Evolutionary conservation across 2,329 filamentous ascomycete genomes (phyloP), one percentile per base, ranked within the genome.

Genomic region (Arthrinium phaeospermum): DNA sequence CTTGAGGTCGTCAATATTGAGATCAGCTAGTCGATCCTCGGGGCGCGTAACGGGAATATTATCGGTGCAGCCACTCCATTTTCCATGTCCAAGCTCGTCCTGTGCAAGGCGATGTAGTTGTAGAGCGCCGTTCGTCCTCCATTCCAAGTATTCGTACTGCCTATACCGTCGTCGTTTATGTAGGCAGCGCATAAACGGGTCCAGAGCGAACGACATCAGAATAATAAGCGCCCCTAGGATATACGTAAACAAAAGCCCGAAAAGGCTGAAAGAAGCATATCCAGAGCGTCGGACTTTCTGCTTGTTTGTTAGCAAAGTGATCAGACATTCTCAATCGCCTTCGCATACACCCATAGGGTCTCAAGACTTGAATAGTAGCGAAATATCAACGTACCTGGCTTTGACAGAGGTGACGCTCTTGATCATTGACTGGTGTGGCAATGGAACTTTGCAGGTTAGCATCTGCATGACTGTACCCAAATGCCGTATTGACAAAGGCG

Each of bases 61-160:
- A 14, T 70, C 37, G 44, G 69, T 70, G 37, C 69, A 70, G n/a
- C 53, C 53, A 34, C 47, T 70, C 69, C 69, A 70, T 10, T 57
- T 30, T 2, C 69, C 69, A 14, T 64, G 64, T 1, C 69, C 51
- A 1, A 61, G 47, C 37, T 70, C 69, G 14, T 70, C 69, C 44
- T 70, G 69, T 37, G 51, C 51, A 2, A 57, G 69, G 2, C 49
- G 69, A 22, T 57, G 53, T 6, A 70, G n/a, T 10, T 70, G 69
- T 3, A 70, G 47, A 3, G 49, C n/a, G 0, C 53, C 34, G 22
- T 70, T 70, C 13, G 37, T 70, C 14, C 34, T 46, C 69, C 69
- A 70, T 34, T 70, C 69, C 14, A 70, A 19, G 49, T 70, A 61
- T 37, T 61, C 22, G 30, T 64, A 70, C 10, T 44, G 37, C 24